phyloP scores from a whole-genome alignment of 495 filamentous ascomycete genomes.

The Neurospora terricola region DNA sequence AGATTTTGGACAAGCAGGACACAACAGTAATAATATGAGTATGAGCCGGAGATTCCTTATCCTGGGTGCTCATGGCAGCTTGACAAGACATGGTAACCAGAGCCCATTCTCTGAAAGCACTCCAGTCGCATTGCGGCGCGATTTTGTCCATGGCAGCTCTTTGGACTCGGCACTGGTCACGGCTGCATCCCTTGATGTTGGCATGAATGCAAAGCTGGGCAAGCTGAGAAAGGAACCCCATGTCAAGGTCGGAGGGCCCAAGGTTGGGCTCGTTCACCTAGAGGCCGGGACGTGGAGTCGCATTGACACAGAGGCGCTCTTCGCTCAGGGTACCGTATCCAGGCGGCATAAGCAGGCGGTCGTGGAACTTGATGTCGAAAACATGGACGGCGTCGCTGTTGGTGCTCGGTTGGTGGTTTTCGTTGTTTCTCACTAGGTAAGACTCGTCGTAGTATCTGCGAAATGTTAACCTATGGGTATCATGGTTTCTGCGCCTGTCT shows the following conservation, averaged over 20 bases:
- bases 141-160: neutral
- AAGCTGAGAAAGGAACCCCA: neutral
- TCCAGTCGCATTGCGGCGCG: neutral
- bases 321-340: too few relatives aligned
- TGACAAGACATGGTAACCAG: neutral
- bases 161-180: neutral
- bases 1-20: neutral
- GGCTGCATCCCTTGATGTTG: neutral
- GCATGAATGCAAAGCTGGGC: neutral
- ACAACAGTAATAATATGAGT: neutral
- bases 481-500: neutral
- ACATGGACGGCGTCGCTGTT: too few relatives aligned
- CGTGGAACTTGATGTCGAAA: too few relatives aligned
- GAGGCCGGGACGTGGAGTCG: neutral
- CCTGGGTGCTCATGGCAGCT: neutral
- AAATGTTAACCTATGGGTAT: neutral
- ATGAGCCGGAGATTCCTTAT: neutral
- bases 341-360: too few relatives aligned
- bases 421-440: too few relatives aligned
- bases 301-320: neutral
- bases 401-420: too few relatives aligned
- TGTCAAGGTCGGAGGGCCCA: neutral
- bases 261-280: neutral
- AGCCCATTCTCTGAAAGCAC: neutral
- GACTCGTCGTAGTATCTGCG: accelerated